Evolutionary conservation across 2,329 filamentous ascomycete genomes (phyloP).

Genomic region (Chrysoporthe austroafricana): DNA sequence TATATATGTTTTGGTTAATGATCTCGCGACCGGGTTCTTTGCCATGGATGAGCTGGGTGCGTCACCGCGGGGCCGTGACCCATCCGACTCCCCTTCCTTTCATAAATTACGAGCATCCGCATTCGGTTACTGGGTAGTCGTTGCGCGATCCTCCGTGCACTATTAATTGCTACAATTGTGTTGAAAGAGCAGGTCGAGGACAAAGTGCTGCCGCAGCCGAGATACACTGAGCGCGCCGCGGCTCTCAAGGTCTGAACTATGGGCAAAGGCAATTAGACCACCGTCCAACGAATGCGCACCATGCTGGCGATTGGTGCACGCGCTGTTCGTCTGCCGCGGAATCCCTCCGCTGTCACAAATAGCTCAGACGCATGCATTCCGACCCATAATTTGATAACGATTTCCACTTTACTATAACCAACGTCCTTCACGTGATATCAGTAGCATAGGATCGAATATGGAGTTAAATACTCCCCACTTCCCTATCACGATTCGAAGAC

Average conservation of each 20-base stretch:
- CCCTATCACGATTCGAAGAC: neutral
- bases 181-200: neutral
- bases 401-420: neutral
- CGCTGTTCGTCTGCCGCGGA: neutral
- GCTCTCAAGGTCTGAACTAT: neutral
- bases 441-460: neutral
- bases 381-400: neutral
- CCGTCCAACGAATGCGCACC: neutral
- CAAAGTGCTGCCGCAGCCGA: neutral
- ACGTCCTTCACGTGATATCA: neutral
- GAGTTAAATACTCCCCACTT: neutral
- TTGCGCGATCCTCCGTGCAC: neutral
- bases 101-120: neutral
- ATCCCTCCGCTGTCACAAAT: neutral
- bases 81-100: neutral
- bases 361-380: neutral
- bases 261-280: neutral
- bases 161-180: neutral
- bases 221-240: neutral
- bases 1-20: neutral
- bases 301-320: neutral
- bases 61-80: neutral
- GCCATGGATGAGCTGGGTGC: neutral
- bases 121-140: neutral
- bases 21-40: neutral